Evolutionary conservation across 2,329 filamentous ascomycete genomes (phyloP).

Genomic region (Trichoderma harzianum): DNA sequence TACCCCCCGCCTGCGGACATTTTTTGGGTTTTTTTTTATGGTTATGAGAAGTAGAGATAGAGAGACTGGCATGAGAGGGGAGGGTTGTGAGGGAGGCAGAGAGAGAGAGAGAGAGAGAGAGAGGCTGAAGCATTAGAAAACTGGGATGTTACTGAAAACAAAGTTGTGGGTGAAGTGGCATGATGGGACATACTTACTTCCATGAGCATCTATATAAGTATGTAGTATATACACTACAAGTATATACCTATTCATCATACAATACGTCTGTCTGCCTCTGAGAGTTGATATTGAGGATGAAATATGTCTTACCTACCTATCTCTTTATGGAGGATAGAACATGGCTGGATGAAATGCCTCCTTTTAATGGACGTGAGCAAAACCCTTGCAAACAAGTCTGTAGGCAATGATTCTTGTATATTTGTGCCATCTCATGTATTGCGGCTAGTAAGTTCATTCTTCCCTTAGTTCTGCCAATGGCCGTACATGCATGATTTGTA

Average conservation of each 20-base stretch:
- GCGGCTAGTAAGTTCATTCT: background rate
- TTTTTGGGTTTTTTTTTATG: background rate
- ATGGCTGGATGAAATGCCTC: background rate
- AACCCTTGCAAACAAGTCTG: background rate
- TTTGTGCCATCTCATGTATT: background rate
- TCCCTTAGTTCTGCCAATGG: background rate
- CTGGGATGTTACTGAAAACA: background rate
- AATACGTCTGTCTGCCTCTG: background rate
- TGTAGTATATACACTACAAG: background rate
- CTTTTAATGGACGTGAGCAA: background rate
- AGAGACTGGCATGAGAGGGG: background rate
- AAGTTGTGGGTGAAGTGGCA: background rate
- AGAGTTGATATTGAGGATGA: too few species aligned
- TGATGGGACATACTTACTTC: background rate
- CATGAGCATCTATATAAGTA: background rate
- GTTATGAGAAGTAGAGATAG: slow-evolving; percentile 19
- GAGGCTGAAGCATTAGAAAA: background rate
- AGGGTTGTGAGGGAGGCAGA: background rate
- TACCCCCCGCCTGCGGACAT: slow-evolving; percentile 33
- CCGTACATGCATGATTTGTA: background rate
- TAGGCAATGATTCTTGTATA: background rate
- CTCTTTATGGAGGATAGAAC: background rate
- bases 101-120: background rate
- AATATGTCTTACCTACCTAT: background rate
- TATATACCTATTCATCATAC: background rate